Evolutionary conservation across 2,329 filamentous ascomycete species (phyloP).

Genomic region (Colletotrichum plurivorum): DNA sequence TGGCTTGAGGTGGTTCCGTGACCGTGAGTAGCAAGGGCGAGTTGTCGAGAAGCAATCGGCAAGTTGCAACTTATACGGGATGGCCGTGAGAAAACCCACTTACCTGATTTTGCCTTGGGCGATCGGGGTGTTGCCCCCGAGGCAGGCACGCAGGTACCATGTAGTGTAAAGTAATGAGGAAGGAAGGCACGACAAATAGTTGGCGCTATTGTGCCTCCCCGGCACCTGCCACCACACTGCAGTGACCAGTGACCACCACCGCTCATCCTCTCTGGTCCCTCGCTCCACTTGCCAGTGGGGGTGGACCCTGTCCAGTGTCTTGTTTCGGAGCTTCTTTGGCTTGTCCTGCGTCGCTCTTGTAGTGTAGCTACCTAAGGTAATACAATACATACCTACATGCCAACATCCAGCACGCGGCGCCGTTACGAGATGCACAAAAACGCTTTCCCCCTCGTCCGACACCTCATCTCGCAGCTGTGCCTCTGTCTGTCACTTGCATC

Average conservation of each 20-base stretch:
- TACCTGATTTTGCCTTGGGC: too few relatives aligned
- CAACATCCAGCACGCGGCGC: neutral
- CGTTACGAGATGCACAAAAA: neutral
- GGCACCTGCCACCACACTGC: neutral
- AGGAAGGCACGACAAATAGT: too few relatives aligned
- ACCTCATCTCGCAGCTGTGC: conserved; percentile 1
- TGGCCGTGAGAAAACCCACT: too few relatives aligned
- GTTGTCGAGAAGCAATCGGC: too few relatives aligned
- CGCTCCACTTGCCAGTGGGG: conserved; percentile 11
- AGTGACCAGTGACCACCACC: neutral
- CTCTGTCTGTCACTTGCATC: neutral
- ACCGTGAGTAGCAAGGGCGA: too few relatives aligned
- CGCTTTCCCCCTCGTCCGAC: neutral
- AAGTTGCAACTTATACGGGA: too few relatives aligned
- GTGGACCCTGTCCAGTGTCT: conserved; percentile 37
- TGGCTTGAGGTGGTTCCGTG: too few relatives aligned
- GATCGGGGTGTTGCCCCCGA: too few relatives aligned
- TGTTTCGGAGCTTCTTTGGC: conserved; percentile 33
- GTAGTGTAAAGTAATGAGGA: too few relatives aligned
- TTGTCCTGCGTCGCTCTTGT: neutral
- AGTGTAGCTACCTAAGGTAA: neutral
- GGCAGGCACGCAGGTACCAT: too few relatives aligned
- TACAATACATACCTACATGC: neutral
- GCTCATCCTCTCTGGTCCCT: too few relatives aligned
- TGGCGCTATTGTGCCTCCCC: neutral